Conservation (phyloP, 768 basidiomycete species). For the Rhizopogon vinicolor region DNA sequence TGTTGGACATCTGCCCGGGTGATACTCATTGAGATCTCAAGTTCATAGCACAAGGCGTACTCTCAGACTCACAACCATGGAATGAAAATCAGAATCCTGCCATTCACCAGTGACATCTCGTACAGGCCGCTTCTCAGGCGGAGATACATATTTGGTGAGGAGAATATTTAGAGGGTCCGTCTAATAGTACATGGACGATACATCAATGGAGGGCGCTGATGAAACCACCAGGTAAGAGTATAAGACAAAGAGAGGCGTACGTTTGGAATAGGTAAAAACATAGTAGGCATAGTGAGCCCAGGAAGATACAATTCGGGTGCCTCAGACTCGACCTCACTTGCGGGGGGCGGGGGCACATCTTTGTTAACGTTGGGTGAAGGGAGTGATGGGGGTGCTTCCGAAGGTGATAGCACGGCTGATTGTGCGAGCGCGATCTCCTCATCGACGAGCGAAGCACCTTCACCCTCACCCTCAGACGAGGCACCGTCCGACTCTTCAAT, state of each 20-base stretch:
- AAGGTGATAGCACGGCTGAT: conserved; percentile 14
- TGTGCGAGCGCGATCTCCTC: conserved; percentile 42
- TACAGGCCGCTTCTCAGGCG: conserved; percentile 67
- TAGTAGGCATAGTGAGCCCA: conserved; percentile 63
- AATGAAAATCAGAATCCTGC: conserved; percentile 67
- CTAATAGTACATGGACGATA: conserved; percentile 48
- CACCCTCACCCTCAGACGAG: conserved; percentile 31
- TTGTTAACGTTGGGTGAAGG: conserved; percentile 44
- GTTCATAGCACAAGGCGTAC: conserved; percentile 13
- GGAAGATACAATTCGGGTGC: conserved; percentile 61
- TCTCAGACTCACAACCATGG: conserved; percentile 65
- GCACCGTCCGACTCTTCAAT: conserved; percentile 49
- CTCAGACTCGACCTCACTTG: conserved; percentile 42
- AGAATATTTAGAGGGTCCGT: conserved; percentile 81
- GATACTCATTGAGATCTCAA: conserved; percentile 14
- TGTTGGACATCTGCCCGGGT: conserved; percentile 70
- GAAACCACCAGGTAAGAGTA: conserved; percentile 61
- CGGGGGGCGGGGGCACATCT: conserved; percentile 43
- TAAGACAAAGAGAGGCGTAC: conserved; percentile 55
- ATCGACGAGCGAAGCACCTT: conserved; percentile 9
- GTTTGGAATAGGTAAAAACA: conserved; percentile 89
- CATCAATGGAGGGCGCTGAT: conserved; percentile 28
- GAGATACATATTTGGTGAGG: conserved; percentile 78
- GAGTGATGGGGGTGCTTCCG: conserved; percentile 11
- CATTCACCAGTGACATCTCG: conserved; percentile 77